phyloP scores from a whole-genome alignment of 2,329 filamentous ascomycete species.

The Clarireedia hainanense region DNA sequence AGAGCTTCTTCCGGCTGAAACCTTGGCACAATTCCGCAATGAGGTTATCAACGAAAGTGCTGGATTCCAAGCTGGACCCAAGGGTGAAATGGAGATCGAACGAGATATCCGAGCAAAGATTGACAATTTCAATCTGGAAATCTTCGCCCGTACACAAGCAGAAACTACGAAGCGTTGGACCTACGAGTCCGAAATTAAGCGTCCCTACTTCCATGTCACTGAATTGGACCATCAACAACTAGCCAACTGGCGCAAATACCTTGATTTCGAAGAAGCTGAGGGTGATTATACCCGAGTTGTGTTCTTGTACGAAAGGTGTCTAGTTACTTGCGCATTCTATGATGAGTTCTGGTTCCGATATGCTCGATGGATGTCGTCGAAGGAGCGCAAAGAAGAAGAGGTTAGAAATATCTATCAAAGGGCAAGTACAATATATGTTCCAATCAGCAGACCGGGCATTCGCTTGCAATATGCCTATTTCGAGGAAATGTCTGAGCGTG shows the following conservation, averaged over 20 bases:
- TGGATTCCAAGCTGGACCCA: conserved; percentile 43
- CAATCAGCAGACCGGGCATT: conserved; percentile 75
- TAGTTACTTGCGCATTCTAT: conserved; percentile 89
- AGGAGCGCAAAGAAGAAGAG: conserved; percentile 77
- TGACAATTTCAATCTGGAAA: conserved; percentile 71
- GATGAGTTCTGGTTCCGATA: conserved; percentile 99
- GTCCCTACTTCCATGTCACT: conserved; percentile 94
- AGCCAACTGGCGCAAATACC: conserved; percentile 87
- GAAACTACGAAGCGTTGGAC: conserved; percentile 93
- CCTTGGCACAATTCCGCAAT: conserved; percentile 57
- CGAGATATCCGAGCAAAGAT: conserved; percentile 73
- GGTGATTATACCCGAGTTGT: conserved; percentile 67
- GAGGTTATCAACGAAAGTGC: conserved; percentile 63
- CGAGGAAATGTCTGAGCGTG: conserved; percentile 74
- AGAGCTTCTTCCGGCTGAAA: conserved; percentile 64
- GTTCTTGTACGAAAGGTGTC: conserved; percentile 87
- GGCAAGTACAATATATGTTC: conserved; percentile 77
- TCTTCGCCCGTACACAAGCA: conserved; percentile 72
- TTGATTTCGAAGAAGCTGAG: conserved; percentile 89
- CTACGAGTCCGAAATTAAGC: conserved; percentile 89
- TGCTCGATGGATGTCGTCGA: conserved; percentile 82
- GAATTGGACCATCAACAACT: conserved; percentile 82
- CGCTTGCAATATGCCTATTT: conserved; percentile 91
- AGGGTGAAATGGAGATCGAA: conserved; percentile 72
- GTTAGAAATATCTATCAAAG: conserved; percentile 87